Conservation (phyloP, 2,329 filamentous ascomycete genomes). For the Rhynchosporium graminicola region DNA sequence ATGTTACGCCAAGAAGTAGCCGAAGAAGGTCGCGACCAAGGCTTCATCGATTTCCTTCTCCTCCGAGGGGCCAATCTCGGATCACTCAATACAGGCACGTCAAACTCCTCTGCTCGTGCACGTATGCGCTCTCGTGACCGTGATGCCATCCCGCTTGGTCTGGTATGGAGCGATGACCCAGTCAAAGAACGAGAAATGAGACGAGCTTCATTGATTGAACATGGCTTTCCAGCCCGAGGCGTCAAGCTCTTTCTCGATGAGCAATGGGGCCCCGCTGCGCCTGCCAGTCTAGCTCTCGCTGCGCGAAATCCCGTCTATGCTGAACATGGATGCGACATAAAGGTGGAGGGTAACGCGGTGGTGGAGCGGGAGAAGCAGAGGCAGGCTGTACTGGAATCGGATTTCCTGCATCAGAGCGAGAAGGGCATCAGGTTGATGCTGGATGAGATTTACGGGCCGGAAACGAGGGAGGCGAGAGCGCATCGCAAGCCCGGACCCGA, state of each 20-base stretch:
- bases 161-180: neutral
- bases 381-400: neutral
- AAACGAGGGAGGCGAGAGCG: neutral
- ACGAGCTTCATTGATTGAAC: neutral
- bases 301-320: neutral
- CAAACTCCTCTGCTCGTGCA: no score
- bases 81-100: neutral
- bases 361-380: neutral
- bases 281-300: neutral
- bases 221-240: neutral
- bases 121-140: no score
- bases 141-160: no score
- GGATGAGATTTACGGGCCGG: neutral
- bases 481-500: neutral
- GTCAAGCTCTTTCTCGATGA: neutral
- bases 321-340: neutral
- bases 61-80: neutral
- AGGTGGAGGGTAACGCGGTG: neutral
- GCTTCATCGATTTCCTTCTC: neutral
- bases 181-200: neutral
- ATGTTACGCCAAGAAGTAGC: neutral
- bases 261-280: neutral
- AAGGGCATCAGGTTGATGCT: neutral
- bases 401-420: neutral
- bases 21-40: neutral